These are phyloP conservation scores for Halophytophthora batemanensis DNA, from an alignment of 352 stramenopile genomes.

Conservation along the genomic window DNA sequence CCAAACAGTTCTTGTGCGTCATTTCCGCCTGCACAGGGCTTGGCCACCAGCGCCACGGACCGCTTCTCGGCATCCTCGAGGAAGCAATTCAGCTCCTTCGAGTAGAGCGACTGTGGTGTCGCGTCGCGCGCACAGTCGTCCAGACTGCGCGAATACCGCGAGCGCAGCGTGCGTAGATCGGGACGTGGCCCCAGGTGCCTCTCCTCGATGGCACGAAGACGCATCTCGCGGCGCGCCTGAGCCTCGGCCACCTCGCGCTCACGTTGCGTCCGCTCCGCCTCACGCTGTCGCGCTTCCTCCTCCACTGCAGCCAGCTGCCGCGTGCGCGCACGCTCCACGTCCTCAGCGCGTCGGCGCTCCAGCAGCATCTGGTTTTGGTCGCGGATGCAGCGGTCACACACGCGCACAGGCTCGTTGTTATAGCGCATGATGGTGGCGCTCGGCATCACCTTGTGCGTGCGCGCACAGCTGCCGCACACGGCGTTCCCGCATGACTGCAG, in stretches of 20 bases:
- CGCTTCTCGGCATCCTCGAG: slow-evolving; percentile 62
- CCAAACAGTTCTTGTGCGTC: slow-evolving; percentile 16
- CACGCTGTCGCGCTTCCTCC: slow-evolving; percentile 58
- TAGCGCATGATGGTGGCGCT: slow-evolving; percentile 59
- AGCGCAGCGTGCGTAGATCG: slow-evolving; percentile 36
- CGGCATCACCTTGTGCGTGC: slow-evolving; percentile 76
- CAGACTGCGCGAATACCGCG: slow-evolving; percentile 37
- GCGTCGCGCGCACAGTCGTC: slow-evolving; percentile 40
- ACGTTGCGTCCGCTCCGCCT: slow-evolving; percentile 44
- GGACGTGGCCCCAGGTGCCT: slow-evolving; percentile 58
- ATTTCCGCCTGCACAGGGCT: slow-evolving; percentile 17
- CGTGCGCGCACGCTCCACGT: slow-evolving; percentile 68
- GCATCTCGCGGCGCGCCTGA: slow-evolving; percentile 39
- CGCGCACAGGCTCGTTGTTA: slow-evolving; percentile 76
- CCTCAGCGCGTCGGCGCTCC: slow-evolving; percentile 60
- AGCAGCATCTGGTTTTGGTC: slow-evolving; percentile 74
- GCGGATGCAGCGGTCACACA: slow-evolving; percentile 78
- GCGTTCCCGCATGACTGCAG: slow-evolving; percentile 71
- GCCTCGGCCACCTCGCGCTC: slow-evolving; percentile 51
- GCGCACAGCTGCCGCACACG: slow-evolving; percentile 71
- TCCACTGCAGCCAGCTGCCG: slow-evolving; percentile 69
- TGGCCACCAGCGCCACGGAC: slow-evolving; percentile 38
- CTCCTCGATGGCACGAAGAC: slow-evolving; percentile 46
- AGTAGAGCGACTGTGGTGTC: slow-evolving; percentile 25
- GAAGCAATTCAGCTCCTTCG: slow-evolving; percentile 48